phyloP scores from a whole-genome alignment of 768 basidiomycete genomes.

The Termitomyces heimii region DNA sequence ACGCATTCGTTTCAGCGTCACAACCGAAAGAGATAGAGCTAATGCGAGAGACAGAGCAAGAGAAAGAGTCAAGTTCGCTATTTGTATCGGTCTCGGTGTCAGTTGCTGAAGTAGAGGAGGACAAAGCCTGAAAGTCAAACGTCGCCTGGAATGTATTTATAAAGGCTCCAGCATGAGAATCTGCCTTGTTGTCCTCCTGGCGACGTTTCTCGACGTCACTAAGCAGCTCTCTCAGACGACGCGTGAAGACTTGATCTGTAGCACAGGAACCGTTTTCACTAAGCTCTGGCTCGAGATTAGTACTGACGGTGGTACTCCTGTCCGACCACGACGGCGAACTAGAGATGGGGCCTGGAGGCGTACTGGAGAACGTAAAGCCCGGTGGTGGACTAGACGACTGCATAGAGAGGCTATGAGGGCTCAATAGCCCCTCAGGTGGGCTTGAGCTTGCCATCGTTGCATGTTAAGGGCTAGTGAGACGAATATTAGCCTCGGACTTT shows the following conservation, averaged over 20 bases:
- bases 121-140: background rate
- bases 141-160: background rate
- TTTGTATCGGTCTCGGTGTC: background rate
- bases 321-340: conserved; percentile 2
- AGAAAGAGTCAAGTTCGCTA: background rate
- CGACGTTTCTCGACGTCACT: background rate
- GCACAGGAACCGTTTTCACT: background rate
- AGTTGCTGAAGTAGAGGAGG: background rate
- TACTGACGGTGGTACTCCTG: background rate
- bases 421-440: background rate
- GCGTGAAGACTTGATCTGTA: background rate
- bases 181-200: background rate
- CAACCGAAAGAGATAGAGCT: background rate
- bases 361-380: background rate
- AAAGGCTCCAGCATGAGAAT: background rate
- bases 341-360: background rate
- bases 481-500: too few relatives aligned
- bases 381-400: background rate
- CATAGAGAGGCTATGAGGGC: background rate
- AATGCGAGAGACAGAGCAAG: background rate
- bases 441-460: background rate
- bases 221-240: background rate
- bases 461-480: background rate
- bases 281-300: background rate
- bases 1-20: background rate